Conservation (phyloP, 2,329 filamentous ascomycete species). For the Chrysoporthe deuterocubensis region DNA sequence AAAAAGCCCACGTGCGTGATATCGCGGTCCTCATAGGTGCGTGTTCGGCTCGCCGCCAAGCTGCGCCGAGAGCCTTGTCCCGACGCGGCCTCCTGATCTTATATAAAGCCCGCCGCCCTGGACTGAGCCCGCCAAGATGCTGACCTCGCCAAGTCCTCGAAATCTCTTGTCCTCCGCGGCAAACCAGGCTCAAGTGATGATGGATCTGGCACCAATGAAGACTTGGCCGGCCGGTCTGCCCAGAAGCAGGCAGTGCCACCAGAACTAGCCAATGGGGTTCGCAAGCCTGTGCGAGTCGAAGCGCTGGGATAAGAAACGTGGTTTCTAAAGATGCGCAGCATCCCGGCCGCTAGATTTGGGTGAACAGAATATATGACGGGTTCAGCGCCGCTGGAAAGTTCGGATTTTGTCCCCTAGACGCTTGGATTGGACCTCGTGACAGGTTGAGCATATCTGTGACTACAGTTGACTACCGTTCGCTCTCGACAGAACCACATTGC, state of each 20-base stretch:
- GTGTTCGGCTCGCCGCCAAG: conserved; percentile 17
- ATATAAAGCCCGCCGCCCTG: conserved; percentile 18
- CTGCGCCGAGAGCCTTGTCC: conserved; percentile 15
- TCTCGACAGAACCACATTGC: conserved; percentile 9
- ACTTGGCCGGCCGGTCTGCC: conserved; percentile 20
- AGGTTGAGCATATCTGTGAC: neutral
- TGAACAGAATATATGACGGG: neutral
- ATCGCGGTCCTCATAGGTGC: conserved; percentile 19
- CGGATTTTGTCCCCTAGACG: conserved; percentile 5
- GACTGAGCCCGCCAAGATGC: conserved; percentile 7
- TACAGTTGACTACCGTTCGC: conserved; percentile 7
- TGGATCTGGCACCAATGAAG: conserved; percentile 9
- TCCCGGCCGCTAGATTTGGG: neutral
- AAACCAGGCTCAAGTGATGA: neutral
- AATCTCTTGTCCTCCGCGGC: neutral
- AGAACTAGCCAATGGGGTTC: neutral
- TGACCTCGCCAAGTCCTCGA: conserved; percentile 19
- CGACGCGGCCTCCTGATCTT: conserved; percentile 5
- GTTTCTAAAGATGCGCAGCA: neutral
- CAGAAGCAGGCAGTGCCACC: neutral
- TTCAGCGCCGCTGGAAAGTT: conserved; percentile 8
- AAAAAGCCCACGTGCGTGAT: neutral
- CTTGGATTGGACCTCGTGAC: neutral
- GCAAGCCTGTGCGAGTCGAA: neutral
- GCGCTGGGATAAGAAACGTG: neutral